Evolutionary conservation across 1,284 basidiomycete species (phyloP).

Genomic region (Austropuccinia psidii): DNA sequence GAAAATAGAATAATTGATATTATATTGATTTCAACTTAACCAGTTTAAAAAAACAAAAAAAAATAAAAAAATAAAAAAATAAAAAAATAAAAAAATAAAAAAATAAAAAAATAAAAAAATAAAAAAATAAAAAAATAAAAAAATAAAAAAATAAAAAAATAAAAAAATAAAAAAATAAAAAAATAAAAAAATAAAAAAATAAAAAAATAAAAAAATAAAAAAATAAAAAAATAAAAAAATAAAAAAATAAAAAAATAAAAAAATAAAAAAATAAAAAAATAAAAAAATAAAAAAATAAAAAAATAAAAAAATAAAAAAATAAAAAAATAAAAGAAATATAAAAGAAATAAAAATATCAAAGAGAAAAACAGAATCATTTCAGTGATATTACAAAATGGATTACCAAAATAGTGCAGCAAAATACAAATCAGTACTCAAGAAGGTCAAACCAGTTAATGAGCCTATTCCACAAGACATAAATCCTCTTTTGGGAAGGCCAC

Average conservation of each 20-base stretch:
- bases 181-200: neutral
- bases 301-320: neutral
- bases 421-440: too few relatives aligned
- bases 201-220: neutral
- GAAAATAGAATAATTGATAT: neutral
- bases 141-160: neutral
- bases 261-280: neutral
- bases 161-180: neutral
- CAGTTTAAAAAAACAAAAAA: neutral
- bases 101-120: neutral
- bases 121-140: neutral
- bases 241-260: neutral
- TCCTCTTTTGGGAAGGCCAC: too few relatives aligned
- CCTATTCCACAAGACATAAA: too few relatives aligned
- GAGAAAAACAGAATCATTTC: too few relatives aligned
- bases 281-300: neutral
- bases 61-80: neutral
- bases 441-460: too few relatives aligned
- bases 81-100: neutral
- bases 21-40: neutral
- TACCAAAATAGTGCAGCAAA: too few relatives aligned
- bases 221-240: neutral
- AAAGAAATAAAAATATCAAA: too few relatives aligned
- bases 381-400: too few relatives aligned
- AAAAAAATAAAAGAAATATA: too few relatives aligned